phyloP scores from a whole-genome alignment of 768 basidiomycete genomes.

The Epithele typhae region DNA sequence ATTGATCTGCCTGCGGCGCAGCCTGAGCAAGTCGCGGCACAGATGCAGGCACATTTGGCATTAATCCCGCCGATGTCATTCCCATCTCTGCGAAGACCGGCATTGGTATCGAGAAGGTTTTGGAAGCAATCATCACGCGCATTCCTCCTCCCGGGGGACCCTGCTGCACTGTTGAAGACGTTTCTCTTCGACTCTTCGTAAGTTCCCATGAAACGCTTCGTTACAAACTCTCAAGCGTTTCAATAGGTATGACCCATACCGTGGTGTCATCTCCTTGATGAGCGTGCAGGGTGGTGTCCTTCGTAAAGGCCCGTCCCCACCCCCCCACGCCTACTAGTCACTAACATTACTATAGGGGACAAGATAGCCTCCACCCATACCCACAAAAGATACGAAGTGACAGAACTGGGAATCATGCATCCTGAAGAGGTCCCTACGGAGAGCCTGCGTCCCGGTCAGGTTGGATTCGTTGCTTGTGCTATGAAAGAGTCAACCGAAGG shows the following conservation, averaged over 20 bases:
- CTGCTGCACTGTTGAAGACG: conserved; percentile 62
- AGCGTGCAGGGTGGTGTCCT: conserved; percentile 77
- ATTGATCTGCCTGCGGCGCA: conserved; percentile 91
- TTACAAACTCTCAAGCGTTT: too few relatives aligned
- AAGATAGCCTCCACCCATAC: conserved; percentile 84
- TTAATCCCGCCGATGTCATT: conserved; percentile 69
- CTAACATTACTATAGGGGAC: too few relatives aligned
- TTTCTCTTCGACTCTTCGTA: conserved; percentile 93
- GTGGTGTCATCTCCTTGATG: conserved; percentile 92
- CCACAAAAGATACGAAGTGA: conserved; percentile 83
- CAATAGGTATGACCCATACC: conserved; percentile 85
- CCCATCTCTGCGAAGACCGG: conserved; percentile 93
- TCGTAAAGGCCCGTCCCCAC: conserved; percentile 52
- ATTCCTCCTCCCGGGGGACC: conserved; percentile 76
- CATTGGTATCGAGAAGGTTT: conserved; percentile 68
- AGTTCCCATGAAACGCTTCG: conserved; percentile 23
- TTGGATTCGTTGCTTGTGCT: conserved; percentile 88
- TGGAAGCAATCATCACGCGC: conserved; percentile 76
- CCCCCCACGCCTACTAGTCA: too few relatives aligned
- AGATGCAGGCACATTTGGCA: conserved; percentile 83
- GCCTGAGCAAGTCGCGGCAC: conserved; percentile 72
- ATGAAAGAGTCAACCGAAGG: conserved; percentile 98
- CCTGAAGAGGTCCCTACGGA: conserved; percentile 81
- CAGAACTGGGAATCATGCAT: conserved; percentile 84
- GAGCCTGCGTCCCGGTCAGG: conserved; percentile 71